A percentile compares a stretch with the other conserved stretches of the same genome.
phyloP scores from a whole-genome alignment of 2,329 filamentous ascomycete genomes.

The Lachnellula occidentalis region DNA sequence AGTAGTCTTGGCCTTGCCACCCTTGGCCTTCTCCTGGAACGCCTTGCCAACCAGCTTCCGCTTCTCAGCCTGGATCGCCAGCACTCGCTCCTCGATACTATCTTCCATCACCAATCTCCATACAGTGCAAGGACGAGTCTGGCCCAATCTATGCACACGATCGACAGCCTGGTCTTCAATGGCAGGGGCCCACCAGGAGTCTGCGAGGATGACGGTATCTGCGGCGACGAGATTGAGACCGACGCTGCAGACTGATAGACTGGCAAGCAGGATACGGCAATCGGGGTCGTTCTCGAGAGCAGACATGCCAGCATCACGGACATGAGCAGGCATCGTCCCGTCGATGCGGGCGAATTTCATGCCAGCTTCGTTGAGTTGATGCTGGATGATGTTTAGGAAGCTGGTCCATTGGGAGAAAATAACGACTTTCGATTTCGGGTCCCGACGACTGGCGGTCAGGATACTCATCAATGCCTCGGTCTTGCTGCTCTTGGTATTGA shows the following conservation, averaged over 20 bases:
- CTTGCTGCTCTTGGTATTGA: slow-evolving; percentile 69
- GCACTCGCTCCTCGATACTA: slow-evolving; percentile 74
- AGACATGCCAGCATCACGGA: slow-evolving; percentile 67
- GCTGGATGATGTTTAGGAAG: slow-evolving; percentile 67
- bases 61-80: slow-evolving; percentile 75
- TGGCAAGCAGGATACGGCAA: slow-evolving; percentile 74
- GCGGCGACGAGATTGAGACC: slow-evolving; percentile 82
- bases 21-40: slow-evolving; percentile 66
- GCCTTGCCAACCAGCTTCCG: slow-evolving; percentile 70
- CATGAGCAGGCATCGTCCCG: slow-evolving; percentile 66
- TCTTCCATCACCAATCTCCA: slow-evolving; percentile 78
- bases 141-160: slow-evolving; percentile 79
- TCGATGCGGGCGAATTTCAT: slow-evolving; percentile 70
- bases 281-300: slow-evolving; percentile 61
- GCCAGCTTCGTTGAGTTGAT: slow-evolving; percentile 54
- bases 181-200: slow-evolving; percentile 89
- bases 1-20: slow-evolving; percentile 49
- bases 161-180: slow-evolving; percentile 91
- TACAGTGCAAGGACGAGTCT: slow-evolving; percentile 71
- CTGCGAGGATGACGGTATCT: slow-evolving; percentile 76
- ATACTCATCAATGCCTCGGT: slow-evolving; percentile 75
- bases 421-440: slow-evolving; percentile 61
- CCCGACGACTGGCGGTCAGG: slow-evolving; percentile 60
- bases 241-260: slow-evolving; percentile 75
- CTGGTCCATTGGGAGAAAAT: slow-evolving; percentile 75